These are phyloP conservation scores for Cryomyces antarcticus DNA, from an alignment of 495 filamentous ascomycete genomes.

Conservation along the genomic window DNA sequence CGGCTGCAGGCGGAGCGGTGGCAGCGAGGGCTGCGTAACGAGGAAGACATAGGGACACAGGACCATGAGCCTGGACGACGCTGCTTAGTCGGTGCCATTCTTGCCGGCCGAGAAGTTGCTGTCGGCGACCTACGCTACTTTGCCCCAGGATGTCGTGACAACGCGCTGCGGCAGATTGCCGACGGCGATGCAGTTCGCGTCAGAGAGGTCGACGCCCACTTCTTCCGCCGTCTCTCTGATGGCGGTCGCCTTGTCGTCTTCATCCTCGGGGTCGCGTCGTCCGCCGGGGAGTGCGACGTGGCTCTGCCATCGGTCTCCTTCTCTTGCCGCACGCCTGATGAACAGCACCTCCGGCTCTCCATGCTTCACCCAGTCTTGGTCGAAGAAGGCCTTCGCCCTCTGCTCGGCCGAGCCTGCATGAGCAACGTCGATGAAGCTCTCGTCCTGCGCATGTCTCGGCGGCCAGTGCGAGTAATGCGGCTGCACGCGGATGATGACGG, in stretches of 20 bases:
- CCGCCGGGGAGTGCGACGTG: slow-evolving; percentile 62
- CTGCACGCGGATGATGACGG: slow-evolving; percentile 47
- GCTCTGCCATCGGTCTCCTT: slow-evolving; percentile 55
- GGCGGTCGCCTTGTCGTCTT: slow-evolving; percentile 40
- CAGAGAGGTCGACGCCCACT: slow-evolving; percentile 43
- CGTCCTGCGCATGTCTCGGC: slow-evolving; percentile 3
- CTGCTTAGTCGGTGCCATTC: neutral
- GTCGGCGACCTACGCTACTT: slow-evolving; percentile 34
- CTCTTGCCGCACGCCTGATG: slow-evolving; percentile 53
- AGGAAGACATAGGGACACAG: slow-evolving; percentile 60
- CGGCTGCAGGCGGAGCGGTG: slow-evolving; percentile 43
- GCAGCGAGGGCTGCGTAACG: slow-evolving; percentile 33
- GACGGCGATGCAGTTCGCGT: slow-evolving; percentile 31
- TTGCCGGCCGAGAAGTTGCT: neutral
- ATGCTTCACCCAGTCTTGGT: slow-evolving; percentile 46
- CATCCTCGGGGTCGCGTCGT: slow-evolving; percentile 48
- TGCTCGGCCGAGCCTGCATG: slow-evolving; percentile 16
- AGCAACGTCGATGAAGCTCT: slow-evolving; percentile 4
- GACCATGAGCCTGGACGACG: slow-evolving; percentile 41
- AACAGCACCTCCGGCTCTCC: slow-evolving; percentile 61
- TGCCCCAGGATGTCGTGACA: slow-evolving; percentile 54
- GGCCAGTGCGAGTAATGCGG: slow-evolving; percentile 40
- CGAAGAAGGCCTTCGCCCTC: slow-evolving; percentile 40
- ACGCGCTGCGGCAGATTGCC: slow-evolving; percentile 55
- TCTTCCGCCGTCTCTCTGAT: slow-evolving; percentile 54